phyloP scores from a whole-genome alignment of 106 monocot genomes.

The Dioscorea dumetorum region DNA sequence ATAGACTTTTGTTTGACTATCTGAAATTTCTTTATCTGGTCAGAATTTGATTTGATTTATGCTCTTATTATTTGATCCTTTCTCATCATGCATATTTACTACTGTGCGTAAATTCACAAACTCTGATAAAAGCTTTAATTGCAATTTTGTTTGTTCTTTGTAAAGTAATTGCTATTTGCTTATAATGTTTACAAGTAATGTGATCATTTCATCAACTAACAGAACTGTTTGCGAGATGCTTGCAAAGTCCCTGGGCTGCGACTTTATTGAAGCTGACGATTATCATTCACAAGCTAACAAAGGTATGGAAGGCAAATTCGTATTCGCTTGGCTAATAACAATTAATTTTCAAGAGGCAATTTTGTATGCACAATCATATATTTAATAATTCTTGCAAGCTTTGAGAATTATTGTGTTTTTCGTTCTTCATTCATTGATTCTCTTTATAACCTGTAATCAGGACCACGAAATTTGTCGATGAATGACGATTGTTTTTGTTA shows the following conservation, averaged over 20 bases:
- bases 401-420: not conserved
- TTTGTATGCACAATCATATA: not conserved
- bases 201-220: not conserved
- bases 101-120: no score
- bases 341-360: not conserved
- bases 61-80: no score
- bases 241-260: slow-evolving; percentile 45
- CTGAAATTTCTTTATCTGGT: no score
- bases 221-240: slow-evolving; percentile 70
- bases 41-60: no score
- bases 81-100: no score
- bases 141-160: no score
- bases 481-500: no score
- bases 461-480: no score
- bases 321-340: not conserved
- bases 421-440: not conserved
- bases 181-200: not conserved
- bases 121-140: no score
- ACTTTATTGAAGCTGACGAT: slow-evolving; percentile 86
- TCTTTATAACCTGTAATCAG: not conserved
- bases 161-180: not conserved
- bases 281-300: slow-evolving; percentile 70
- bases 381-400: not conserved
- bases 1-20: no score
- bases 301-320: slow-evolving; percentile 29